Percentiles rank a stretch among this genome's conserved stretches.
phyloP scores from a whole-genome alignment of 345 rosid genomes.

The Sisymbrium irio region DNA sequence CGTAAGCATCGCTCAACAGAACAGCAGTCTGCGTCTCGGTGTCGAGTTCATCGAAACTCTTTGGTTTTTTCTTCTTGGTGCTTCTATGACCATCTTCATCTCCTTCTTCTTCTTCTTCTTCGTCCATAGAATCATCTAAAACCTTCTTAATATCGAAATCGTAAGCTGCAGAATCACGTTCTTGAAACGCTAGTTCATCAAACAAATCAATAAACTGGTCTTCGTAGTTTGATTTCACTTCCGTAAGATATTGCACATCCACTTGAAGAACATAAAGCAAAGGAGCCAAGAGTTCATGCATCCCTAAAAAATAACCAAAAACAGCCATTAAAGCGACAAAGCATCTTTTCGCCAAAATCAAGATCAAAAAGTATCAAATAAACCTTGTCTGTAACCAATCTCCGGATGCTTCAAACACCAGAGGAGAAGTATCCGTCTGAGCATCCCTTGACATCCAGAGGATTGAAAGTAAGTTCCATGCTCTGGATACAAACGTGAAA shows the following conservation, averaged over 20 bases:
- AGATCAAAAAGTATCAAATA: constrained; percentile 2
- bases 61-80: constrained; percentile 49
- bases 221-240: constrained; percentile 76
- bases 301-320: constrained; percentile 50
- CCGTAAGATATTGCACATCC: constrained; percentile 67
- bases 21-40: constrained; percentile 62
- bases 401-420: constrained; percentile 97
- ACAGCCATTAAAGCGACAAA: not conserved
- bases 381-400: constrained; percentile 88
- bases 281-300: constrained; percentile 99
- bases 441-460: constrained; percentile 92
- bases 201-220: constrained; percentile 86
- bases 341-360: not conserved
- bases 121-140: constrained; percentile 68
- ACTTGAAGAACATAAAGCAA: constrained; percentile 89
- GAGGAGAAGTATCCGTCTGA: constrained; percentile 77
- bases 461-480: constrained; percentile 95
- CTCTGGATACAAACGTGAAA: constrained; percentile 89
- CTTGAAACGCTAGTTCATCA: constrained; percentile 74
- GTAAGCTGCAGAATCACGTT: constrained; percentile 55
- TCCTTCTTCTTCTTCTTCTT: constrained; percentile 60
- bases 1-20: constrained; percentile 77
- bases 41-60: constrained; percentile 74
- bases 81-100: constrained; percentile 43
- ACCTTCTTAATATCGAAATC: constrained; percentile 74